Evolutionary conservation across 257 asterid species (phyloP), one percentile per base, ranked within the genome.

Genomic region (Eucommia ulmoides): DNA sequence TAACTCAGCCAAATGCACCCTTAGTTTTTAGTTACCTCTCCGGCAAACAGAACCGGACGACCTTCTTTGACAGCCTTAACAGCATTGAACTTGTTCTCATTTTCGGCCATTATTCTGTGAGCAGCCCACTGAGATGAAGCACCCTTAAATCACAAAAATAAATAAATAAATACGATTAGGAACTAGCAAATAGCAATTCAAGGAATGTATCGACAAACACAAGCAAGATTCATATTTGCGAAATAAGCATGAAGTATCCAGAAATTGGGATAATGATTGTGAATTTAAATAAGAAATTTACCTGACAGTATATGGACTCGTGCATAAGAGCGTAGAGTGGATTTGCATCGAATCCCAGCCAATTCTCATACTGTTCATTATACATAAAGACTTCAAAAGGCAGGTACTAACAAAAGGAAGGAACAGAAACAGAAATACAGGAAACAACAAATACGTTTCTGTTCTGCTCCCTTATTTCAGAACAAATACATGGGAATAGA

Each of bases 221-320:
- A 63, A 38, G 45, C 45, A 38, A 8, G 45, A 18, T 16, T 15
- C n/a, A 42, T 16, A 42, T 18, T 42, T 42, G 20, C 19, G 20
- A 10, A 42, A 7, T 42, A 42, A 42, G 7, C 44, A 38, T 9
- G 25, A 22, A 41, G 22, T 54, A 21, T 21, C 15, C 66, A 18
- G 55, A 17, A 54, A 54, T 41, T 60, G 54, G 56, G 53, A 54
- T 46, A 22, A 19, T 14, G n/a, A n/a, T n/a, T n/a, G n/a, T n/a
- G n/a, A n/a, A n/a, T n/a, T n/a, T n/a, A n/a, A 49, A 20, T 35
- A 35, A 35, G 2, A 41, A 19, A 21, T 29, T 59, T 78, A 89
- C 98, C 96, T 89, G 86, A 61, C 96, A 85, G 65, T 80, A 89
- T 67, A 89, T 78, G 69, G 91, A 68, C 76, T 89, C 98, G 3